Evolutionary conservation across 306 rosid genomes (phyloP).

Genomic region (Lathyrus tuberosus): DNA sequence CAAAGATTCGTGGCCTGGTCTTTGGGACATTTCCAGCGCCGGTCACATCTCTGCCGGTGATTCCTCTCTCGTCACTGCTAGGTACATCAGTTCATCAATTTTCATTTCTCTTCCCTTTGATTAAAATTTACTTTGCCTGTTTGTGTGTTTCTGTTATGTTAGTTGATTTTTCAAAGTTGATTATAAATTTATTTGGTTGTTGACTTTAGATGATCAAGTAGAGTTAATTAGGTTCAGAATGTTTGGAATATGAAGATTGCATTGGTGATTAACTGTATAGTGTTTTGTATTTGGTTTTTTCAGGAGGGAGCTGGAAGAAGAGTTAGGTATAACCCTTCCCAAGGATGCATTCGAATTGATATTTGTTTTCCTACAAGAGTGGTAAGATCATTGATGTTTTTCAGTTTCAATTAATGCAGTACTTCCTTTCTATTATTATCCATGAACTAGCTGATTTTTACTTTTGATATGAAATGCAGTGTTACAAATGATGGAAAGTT

Average conservation of each 20-base stretch:
- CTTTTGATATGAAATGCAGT: conserved; percentile 59
- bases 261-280: conserved; percentile 10
- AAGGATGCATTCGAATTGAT: conserved; percentile 84
- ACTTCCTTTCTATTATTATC: conserved; percentile 29
- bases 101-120: conserved; percentile 12
- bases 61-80: conserved; percentile 72
- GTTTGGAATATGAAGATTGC: conserved; percentile 12
- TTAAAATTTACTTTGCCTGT: background rate
- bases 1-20: conserved; percentile 86
- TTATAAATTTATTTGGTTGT: background rate
- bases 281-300: conserved; percentile 39
- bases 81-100: conserved; percentile 48
- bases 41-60: conserved; percentile 89
- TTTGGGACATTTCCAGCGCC: conserved; percentile 96
- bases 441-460: conserved; percentile 35
- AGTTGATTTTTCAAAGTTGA: background rate
- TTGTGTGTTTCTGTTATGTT: background rate
- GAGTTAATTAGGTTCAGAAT: background rate
- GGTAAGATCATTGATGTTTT: conserved; percentile 48
- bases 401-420: conserved; percentile 14
- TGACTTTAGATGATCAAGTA: background rate
- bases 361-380: conserved; percentile 74
- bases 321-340: conserved; percentile 89
- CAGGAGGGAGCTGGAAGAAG: conserved; percentile 95
- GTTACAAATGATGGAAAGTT: conserved; percentile 69